Conservation (phyloP, 192 early-diverging fungal genomes). For the Cetraspora pellucida region DNA sequence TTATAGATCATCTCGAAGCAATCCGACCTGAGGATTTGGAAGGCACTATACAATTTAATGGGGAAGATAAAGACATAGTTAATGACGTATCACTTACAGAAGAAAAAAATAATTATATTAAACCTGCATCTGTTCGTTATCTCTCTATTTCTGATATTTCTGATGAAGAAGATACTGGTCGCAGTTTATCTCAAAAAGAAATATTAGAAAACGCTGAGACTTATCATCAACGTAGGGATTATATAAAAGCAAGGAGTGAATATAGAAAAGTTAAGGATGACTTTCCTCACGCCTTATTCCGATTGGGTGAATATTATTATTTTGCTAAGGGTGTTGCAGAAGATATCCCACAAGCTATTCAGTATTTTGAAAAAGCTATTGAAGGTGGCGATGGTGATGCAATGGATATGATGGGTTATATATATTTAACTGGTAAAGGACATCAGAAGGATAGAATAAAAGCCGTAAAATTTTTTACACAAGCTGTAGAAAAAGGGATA, state of each 20-base stretch:
- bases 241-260: not conserved
- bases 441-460: conserved; percentile 11
- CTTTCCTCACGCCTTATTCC: conserved; percentile 6
- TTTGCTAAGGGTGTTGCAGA: conserved; percentile 19
- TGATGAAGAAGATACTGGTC: conserved; percentile 16
- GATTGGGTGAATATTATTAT: conserved; percentile 27
- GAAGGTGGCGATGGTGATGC: conserved; percentile 26
- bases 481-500: conserved; percentile 19
- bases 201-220: conserved; percentile 17
- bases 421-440: conserved; percentile 23
- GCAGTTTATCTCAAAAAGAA: conserved; percentile 13
- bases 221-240: not conserved
- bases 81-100: not conserved
- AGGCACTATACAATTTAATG: not conserved
- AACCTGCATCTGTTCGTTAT: not conserved
- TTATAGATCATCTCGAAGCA: conserved; percentile 26
- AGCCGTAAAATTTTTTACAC: conserved; percentile 19
- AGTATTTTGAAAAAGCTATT: conserved; percentile 29
- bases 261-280: not conserved
- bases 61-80: not conserved
- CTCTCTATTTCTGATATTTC: conserved; percentile 20
- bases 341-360: not conserved
- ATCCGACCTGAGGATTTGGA: conserved; percentile 29
- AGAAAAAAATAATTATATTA: not conserved
- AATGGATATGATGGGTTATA: conserved; percentile 29